Evolutionary conservation across 176 grass and related monocot species (phyloP).

Genomic region (Saccharum spontaneum): DNA sequence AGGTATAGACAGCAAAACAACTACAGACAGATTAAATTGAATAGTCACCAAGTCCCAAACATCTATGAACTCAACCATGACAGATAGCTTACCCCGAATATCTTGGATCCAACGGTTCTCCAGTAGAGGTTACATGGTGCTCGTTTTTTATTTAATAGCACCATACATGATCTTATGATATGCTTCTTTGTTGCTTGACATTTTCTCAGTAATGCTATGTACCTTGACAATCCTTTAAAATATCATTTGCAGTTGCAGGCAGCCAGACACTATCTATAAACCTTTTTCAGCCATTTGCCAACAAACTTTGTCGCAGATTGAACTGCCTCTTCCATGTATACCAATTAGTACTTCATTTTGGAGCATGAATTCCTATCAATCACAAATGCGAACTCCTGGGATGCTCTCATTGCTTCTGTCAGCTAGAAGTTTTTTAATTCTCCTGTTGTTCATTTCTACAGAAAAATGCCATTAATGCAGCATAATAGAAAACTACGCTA

Average conservation of each 20-base stretch:
- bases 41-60: background rate
- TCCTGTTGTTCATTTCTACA: constrained; percentile 17
- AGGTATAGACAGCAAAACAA: background rate
- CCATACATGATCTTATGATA: background rate
- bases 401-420: background rate
- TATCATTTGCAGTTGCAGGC: background rate
- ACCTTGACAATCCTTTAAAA: constrained; percentile 12
- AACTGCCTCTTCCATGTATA: background rate
- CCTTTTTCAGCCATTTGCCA: background rate
- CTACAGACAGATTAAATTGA: background rate
- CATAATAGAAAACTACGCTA: background rate
- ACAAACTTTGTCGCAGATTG: background rate
- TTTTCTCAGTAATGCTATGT: background rate
- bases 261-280: background rate
- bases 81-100: background rate
- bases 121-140: background rate
- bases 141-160: background rate
- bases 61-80: background rate
- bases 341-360: background rate
- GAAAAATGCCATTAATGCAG: background rate
- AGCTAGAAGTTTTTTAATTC: constrained; percentile 1
- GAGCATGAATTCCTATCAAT: background rate
- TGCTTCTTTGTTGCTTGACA: background rate
- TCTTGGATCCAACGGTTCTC: background rate
- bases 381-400: background rate